Conservation (phyloP, 2,329 filamentous ascomycete species). For the Clonostachys rhizophaga region DNA sequence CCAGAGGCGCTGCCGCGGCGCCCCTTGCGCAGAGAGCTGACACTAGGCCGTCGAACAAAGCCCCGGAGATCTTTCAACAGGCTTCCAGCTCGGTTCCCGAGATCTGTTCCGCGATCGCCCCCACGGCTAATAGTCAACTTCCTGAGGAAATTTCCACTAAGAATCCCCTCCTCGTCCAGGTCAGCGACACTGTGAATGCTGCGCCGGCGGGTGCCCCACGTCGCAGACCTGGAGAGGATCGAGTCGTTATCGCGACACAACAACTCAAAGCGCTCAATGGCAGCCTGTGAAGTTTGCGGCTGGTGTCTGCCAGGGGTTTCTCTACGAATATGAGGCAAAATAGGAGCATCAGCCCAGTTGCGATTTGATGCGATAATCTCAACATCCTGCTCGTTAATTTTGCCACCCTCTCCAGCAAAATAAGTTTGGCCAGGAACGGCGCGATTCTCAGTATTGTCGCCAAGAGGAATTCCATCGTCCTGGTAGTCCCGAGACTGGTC, state of each 20-base stretch:
- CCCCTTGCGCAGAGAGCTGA: constrained; percentile 32
- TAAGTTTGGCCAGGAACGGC: constrained; percentile 45
- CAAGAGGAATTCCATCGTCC: constrained; percentile 37
- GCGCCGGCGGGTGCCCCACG: constrained; percentile 64
- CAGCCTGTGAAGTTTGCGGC: constrained; percentile 45
- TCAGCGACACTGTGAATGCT: constrained; percentile 58
- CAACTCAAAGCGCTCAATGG: constrained; percentile 46
- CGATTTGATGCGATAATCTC: constrained; percentile 42
- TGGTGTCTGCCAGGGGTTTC: constrained; percentile 27
- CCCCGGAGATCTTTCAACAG: constrained; percentile 44
- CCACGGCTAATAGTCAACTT: constrained; percentile 50
- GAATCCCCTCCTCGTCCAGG: constrained; percentile 47
- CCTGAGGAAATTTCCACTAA: constrained; percentile 58
- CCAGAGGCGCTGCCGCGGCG: constrained; percentile 28
- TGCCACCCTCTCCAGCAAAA: constrained; percentile 29
- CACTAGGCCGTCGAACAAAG: constrained; percentile 45
- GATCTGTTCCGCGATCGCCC: constrained; percentile 12
- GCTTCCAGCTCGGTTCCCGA: constrained; percentile 38
- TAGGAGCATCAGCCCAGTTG: constrained; percentile 44
- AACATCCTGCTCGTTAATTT: constrained; percentile 39
- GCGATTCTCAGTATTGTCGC: constrained; percentile 43
- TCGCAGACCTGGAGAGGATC: constrained; percentile 58
- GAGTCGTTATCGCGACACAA: constrained; percentile 53
- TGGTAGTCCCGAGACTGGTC: constrained; percentile 18
- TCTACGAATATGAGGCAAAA: constrained; percentile 36